Percentiles rank a stretch among this genome's conserved stretches.
Evolutionary conservation across 108 stramenopile genomes (phyloP).

Genomic region (Cyclostephanos invisitatus): DNA sequence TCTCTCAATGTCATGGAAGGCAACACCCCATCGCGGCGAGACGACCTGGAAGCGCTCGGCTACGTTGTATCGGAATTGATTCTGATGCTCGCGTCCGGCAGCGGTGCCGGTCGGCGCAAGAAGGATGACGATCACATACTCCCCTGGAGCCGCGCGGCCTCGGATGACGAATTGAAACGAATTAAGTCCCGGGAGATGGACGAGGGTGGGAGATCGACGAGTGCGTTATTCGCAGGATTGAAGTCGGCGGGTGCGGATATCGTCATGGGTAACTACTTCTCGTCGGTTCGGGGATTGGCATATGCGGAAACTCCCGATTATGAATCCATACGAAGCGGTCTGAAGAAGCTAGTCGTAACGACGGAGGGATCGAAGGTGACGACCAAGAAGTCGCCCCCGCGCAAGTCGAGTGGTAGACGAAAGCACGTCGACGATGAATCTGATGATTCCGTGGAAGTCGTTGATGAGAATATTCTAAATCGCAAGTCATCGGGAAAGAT

Average conservation of each 20-base stretch:
- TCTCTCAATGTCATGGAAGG: conserved; percentile 66
- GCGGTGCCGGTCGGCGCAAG: conserved; percentile 10
- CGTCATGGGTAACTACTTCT: conserved; percentile 50
- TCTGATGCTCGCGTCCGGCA: conserved; percentile 34
- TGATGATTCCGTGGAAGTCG: conserved; percentile 3
- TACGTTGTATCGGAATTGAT: conserved; percentile 74
- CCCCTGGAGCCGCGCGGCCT: conserved; percentile 72
- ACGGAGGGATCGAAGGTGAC: conserved; percentile 6
- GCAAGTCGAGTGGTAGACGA: background rate
- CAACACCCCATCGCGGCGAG: conserved; percentile 59
- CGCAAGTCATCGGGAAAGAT: conserved; percentile 10
- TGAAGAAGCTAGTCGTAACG: conserved; percentile 35
- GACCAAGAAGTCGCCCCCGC: conserved; percentile 7
- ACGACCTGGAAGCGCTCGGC: conserved; percentile 76
- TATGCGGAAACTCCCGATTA: conserved; percentile 72
- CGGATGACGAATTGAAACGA: conserved; percentile 64
- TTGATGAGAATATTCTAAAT: no score
- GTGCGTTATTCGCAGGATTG: conserved; percentile 40
- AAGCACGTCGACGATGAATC: background rate
- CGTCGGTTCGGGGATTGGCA: conserved; percentile 44
- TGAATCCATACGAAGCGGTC: conserved; percentile 40
- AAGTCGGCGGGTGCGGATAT: conserved; percentile 31
- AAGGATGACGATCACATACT: conserved; percentile 26
- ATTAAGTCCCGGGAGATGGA: conserved; percentile 60
- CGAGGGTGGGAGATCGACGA: conserved; percentile 36